A percentile compares a stretch with the other conserved stretches of the same genome.
phyloP scores from a whole-genome alignment of 768 basidiomycete species.

The Tubosaeta brunneosetosa region DNA sequence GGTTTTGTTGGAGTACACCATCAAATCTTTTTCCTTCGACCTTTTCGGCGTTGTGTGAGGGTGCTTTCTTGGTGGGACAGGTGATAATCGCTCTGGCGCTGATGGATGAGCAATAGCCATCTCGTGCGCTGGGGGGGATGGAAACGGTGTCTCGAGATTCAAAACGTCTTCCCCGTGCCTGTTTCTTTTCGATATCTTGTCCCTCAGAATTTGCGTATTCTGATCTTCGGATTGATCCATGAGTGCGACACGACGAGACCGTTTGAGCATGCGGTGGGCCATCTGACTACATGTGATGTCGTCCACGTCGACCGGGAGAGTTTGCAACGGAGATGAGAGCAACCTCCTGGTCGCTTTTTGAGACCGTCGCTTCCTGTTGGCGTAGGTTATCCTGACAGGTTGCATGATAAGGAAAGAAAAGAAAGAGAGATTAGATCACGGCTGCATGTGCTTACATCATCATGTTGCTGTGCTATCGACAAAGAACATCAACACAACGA shows the following conservation, averaged over 20 bases:
- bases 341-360: conserved; percentile 5
- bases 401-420: conserved; percentile 10
- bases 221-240: conserved; percentile 18
- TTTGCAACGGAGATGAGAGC: conserved; percentile 27
- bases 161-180: conserved; percentile 20
- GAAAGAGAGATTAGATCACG: background rate
- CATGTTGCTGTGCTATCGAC: conserved; percentile 13
- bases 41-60: conserved; percentile 39
- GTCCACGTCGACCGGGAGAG: conserved; percentile 23
- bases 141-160: conserved; percentile 21
- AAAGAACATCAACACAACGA: conserved; percentile 9
- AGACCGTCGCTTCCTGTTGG: conserved; percentile 29
- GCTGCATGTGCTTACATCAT: conserved; percentile 11
- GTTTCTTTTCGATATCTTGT: conserved; percentile 32
- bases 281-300: conserved; percentile 39
- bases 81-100: conserved; percentile 38
- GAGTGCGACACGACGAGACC: conserved; percentile 37
- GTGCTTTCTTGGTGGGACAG: conserved; percentile 36
- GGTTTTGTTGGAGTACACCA: too few relatives aligned
- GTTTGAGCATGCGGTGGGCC: conserved; percentile 44
- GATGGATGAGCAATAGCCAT: conserved; percentile 18
- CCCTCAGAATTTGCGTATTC: conserved; percentile 16
- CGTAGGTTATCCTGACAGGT: conserved; percentile 26
- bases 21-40: conserved; percentile 36
- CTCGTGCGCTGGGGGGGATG: conserved; percentile 20